Evolutionary conservation across 176 grass and related monocot species (phyloP).

Genomic region (Hordeum marinum): DNA sequence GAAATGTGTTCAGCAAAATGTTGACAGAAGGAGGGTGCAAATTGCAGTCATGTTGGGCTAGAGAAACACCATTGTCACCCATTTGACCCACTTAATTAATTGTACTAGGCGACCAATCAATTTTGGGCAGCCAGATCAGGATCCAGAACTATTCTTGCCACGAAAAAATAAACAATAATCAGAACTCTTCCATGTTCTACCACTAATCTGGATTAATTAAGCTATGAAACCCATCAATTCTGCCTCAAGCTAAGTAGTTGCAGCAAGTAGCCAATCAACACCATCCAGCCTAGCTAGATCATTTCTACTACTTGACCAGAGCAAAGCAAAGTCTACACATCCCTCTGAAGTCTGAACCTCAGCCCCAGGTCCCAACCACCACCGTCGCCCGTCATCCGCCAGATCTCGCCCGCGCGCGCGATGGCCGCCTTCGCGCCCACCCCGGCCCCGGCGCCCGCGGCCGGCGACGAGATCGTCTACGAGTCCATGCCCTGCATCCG

Average conservation of each 20-base stretch:
- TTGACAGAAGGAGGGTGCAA: too few relatives aligned
- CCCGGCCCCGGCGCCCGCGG: background rate
- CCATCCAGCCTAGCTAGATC: too few relatives aligned
- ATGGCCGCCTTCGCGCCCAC: slow-evolving; percentile 29
- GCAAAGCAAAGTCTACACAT: background rate
- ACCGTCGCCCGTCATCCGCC: background rate
- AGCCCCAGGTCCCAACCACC: background rate
- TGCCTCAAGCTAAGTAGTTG: background rate
- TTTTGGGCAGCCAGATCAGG: background rate
- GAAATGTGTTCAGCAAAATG: too few relatives aligned
- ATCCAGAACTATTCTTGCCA: background rate
- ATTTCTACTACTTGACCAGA: background rate
- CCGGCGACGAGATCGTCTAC: slow-evolving; percentile 54
- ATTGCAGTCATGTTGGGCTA: background rate
- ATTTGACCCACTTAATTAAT: background rate
- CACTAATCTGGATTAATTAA: background rate
- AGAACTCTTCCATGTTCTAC: background rate
- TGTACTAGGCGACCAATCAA: background rate
- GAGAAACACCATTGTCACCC: background rate
- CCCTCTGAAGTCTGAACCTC: background rate
- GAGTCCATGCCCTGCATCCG: slow-evolving; percentile 51
- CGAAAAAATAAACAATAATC: too few relatives aligned
- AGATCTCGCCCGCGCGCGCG: slow-evolving; percentile 21
- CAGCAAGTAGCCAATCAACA: background rate
- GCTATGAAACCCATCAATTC: background rate